These are phyloP conservation scores for Aspergillus wentii DNA, from an alignment of 495 filamentous ascomycete genomes.

Conservation along the genomic window DNA sequence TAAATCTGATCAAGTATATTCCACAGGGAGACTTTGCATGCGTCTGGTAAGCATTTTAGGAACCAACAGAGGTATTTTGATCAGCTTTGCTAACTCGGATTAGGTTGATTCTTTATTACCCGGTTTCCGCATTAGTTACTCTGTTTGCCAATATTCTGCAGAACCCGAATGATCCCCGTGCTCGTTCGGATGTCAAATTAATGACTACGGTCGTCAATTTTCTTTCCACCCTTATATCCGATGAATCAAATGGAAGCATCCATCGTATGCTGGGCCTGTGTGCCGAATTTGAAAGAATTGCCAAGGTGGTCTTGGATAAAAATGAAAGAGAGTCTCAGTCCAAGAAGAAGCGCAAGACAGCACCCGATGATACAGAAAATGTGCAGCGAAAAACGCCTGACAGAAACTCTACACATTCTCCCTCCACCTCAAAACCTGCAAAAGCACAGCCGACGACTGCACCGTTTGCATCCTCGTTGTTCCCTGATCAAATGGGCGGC, in stretches of 20 bases:
- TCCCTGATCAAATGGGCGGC: conserved; percentile 23
- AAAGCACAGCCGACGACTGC: conserved; percentile 22
- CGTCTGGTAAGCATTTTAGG: conserved; percentile 67
- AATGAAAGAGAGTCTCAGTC: conserved; percentile 74
- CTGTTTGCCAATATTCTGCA: conserved; percentile 96
- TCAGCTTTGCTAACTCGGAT: conserved; percentile 17
- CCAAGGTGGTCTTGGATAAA: conserved; percentile 86
- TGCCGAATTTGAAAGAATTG: conserved; percentile 92
- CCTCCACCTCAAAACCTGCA: conserved; percentile 16
- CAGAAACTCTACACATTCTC: conserved; percentile 19
- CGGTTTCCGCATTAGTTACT: conserved; percentile 91
- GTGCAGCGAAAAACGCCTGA: conserved; percentile 14
- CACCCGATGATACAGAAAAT: conserved; percentile 34
- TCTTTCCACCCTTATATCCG: conserved; percentile 68
- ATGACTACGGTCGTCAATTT: conserved; percentile 94
- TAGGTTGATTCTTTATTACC: conserved; percentile 96
- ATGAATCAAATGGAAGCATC: conserved; percentile 77
- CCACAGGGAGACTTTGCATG: conserved; percentile 91
- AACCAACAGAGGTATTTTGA: not conserved
- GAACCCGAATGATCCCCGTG: conserved; percentile 85
- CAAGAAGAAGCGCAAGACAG: conserved; percentile 72
- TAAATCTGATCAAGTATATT: conserved; percentile 91
- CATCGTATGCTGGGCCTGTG: conserved; percentile 91
- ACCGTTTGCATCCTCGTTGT: conserved; percentile 31
- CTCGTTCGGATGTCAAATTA: conserved; percentile 79